Evolutionary conservation across 108 stramenopile species (phyloP).

Genomic region (Cylindrotheca fusiformis): DNA sequence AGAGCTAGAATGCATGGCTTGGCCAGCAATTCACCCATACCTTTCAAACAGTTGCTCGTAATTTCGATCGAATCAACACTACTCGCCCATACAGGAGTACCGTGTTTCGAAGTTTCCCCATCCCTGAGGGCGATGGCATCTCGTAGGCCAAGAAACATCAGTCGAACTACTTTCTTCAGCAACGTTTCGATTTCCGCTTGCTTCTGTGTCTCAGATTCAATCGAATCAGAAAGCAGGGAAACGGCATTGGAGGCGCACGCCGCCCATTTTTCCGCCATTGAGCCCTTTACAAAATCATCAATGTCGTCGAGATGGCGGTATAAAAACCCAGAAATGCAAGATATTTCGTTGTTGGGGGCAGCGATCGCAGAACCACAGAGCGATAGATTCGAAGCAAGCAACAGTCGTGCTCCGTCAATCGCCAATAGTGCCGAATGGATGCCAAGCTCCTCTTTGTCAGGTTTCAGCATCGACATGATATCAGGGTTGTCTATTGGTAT

Average conservation of each 20-base stretch:
- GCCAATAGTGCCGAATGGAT: slow-evolving; percentile 61
- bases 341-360: neutral
- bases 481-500: slow-evolving; percentile 33
- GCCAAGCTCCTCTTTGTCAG: slow-evolving; percentile 38
- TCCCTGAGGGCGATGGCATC: neutral
- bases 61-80: slow-evolving; percentile 15
- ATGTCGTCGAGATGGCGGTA: slow-evolving; percentile 22
- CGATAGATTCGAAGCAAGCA: slow-evolving; percentile 18
- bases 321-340: slow-evolving; percentile 13
- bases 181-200: slow-evolving; percentile 28
- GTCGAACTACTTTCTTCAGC: slow-evolving; percentile 46
- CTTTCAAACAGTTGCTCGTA: slow-evolving; percentile 23
- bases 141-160: slow-evolving; percentile 44
- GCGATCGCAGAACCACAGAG: slow-evolving; percentile 18
- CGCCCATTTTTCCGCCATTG: slow-evolving; percentile 49
- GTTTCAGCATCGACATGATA: slow-evolving; percentile 27
- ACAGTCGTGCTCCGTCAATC: slow-evolving; percentile 66
- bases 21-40: slow-evolving; percentile 6
- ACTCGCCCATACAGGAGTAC: slow-evolving; percentile 10
- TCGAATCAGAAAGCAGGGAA: slow-evolving; percentile 24
- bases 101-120: neutral
- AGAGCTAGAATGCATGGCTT: slow-evolving; percentile 1
- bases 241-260: slow-evolving; percentile 36
- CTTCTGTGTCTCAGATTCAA: slow-evolving; percentile 8
- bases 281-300: slow-evolving; percentile 31